Base-by-base conservation (phyloP, 2,329 filamentous ascomycete species). In the Chrysosporium queenslandicum region DNA sequence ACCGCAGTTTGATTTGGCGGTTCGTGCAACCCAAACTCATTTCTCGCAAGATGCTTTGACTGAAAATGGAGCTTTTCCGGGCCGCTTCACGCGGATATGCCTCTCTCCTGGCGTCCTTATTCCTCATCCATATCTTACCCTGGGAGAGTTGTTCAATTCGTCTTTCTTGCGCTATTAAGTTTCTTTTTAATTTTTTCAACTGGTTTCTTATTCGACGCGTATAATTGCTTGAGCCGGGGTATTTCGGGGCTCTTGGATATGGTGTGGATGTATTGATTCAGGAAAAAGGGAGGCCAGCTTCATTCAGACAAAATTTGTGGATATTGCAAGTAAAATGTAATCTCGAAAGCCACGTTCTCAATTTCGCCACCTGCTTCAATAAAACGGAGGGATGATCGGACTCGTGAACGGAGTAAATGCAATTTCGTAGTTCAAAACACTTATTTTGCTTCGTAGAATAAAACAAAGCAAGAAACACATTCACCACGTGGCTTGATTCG, bases 401-500 rank as follows among this genome's bases (percentile, higher is more conserved):
- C 45, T 51, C 32, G 40, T 27, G 29, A 51, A 45, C 39, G 39
- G 49, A 51, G 32, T 16, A 34, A 45, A 37, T 51, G 40, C 41
- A 51, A 51, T 45, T 51, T 51, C 39, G 20, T 51, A 46, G 3
- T 32, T 47, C 50, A 40, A 47, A 43, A 52, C 5, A 30, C 30
- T 34, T 41, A 29, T 52, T 52, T 47, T 46, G 50, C 42, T 41
- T 52, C 32, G 41, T 40, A 41, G 32, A 46, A 30, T 20, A 34
- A 46, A 46, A 49, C 34, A 49, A 49, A 41, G 39, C 25, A 25
- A 29, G 46, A 43, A 53, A 49, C 37, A 37, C 32, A 55, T 34
- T 59, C 61, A 14, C 52, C 47, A 51, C 39, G 51, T 54, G 53
- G 41, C 48, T 53, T 53, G 46, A 57, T 56, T 58, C 54, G 50